These are phyloP conservation scores for Mycena vulgaris DNA, from an alignment of 768 basidiomycete species.

Conservation along the genomic window DNA sequence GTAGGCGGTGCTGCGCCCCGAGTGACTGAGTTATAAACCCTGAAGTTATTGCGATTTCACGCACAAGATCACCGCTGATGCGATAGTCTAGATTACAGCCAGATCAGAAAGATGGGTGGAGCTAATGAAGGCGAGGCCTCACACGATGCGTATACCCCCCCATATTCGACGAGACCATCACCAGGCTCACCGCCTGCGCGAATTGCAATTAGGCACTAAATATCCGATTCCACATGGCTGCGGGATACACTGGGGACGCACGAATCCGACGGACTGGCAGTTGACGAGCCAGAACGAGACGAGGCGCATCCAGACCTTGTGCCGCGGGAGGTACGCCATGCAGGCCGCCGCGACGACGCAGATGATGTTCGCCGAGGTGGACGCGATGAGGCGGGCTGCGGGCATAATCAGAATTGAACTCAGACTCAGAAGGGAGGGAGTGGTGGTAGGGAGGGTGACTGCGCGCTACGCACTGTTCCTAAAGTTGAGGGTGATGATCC, in stretches of 20 bases:
- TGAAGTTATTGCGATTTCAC: neutral
- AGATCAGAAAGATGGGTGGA: neutral
- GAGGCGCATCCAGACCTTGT: constrained; percentile 37
- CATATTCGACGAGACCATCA: constrained; percentile 43
- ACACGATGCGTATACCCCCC: constrained; percentile 41
- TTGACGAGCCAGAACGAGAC: constrained; percentile 42
- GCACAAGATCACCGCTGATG: constrained; percentile 36
- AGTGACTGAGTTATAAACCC: neutral
- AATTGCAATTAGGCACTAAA: neutral
- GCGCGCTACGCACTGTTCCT: constrained; percentile 36
- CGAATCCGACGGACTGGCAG: constrained; percentile 42
- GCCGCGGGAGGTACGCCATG: constrained; percentile 41
- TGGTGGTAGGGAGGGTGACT: too few relatives aligned
- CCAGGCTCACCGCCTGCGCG: constrained; percentile 29
- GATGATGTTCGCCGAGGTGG: constrained; percentile 40
- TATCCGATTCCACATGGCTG: too few relatives aligned
- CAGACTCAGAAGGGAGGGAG: too few relatives aligned
- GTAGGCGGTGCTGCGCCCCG: constrained; percentile 31
- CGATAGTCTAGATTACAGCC: constrained; percentile 19
- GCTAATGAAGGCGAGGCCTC: neutral
- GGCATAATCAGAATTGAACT: too few relatives aligned
- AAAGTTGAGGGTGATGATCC: constrained; percentile 38
- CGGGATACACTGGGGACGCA: neutral
- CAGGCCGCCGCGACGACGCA: constrained; percentile 38
- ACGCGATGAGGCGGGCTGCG: constrained; percentile 33